Conservation (phyloP, 768 basidiomycete species). For the Leccinum uliginosum region DNA sequence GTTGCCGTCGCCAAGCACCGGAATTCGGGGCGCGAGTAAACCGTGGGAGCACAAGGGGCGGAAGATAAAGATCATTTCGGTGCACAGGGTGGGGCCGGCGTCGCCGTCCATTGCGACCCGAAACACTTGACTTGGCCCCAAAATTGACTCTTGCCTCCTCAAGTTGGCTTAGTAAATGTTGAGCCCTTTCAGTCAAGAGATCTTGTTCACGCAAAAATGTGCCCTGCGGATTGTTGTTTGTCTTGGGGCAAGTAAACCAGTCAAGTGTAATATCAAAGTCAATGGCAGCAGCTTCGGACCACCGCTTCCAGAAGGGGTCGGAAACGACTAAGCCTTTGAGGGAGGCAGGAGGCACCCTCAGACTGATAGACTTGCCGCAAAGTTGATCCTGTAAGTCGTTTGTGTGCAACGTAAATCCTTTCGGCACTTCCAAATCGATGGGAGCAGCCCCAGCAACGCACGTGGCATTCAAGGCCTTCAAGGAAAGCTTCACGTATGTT, state of each 20-base stretch:
- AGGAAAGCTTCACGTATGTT: constrained; percentile 72
- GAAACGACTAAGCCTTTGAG: constrained; percentile 49
- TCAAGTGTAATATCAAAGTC: constrained; percentile 58
- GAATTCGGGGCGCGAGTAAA: constrained; percentile 13
- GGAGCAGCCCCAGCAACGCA: constrained; percentile 54
- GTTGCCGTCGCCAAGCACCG: constrained; percentile 5
- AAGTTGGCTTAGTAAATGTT: constrained; percentile 43
- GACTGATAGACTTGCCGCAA: constrained; percentile 59
- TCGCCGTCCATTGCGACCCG: not conserved
- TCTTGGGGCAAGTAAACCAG: constrained; percentile 60
- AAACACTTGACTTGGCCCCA: not conserved
- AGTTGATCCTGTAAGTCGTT: constrained; percentile 73
- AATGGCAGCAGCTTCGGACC: constrained; percentile 64
- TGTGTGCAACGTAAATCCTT: constrained; percentile 60
- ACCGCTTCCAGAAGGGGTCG: constrained; percentile 38
- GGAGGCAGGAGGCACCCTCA: constrained; percentile 50
- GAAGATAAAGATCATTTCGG: constrained; percentile 49
- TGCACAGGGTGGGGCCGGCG: constrained; percentile 26
- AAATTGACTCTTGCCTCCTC: constrained; percentile 13
- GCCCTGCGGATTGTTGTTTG: constrained; percentile 50
- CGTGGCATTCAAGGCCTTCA: constrained; percentile 51
- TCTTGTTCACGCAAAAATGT: constrained; percentile 74
- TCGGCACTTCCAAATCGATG: constrained; percentile 48
- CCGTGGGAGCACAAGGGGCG: constrained; percentile 33
- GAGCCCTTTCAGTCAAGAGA: constrained; percentile 56